Evolutionary conservation across 208 protist genomes (phyloP), one percentile per base, ranked within the genome.

Genomic region (Wallacemonas collosoma): DNA sequence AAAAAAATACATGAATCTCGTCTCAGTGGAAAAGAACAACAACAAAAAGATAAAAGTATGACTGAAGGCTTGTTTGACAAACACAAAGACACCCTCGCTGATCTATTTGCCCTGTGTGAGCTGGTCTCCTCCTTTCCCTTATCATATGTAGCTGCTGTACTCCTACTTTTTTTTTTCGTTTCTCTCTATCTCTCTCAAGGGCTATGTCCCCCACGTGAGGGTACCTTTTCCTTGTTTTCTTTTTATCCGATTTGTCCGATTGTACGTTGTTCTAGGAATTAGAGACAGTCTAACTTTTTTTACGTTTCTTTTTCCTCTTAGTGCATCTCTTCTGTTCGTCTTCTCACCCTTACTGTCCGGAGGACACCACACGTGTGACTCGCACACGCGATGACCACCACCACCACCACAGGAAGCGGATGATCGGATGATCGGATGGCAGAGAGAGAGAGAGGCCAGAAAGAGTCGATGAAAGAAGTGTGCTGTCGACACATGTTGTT

Each of bases 131-230:
- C 57, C 57, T 54, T 50, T 57, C 9, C 36, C n/a, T 15, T 14
- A 14, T 63, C 7, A 44, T 50, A 35, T 65, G 5, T 51, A 12
- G 60, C 43, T 65, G 40, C 40, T 68, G 9, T 57, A 48, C 58
- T 61, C 40, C 43, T 74, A 44, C 47, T 8, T 57, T 74, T 40
- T 48, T 68, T 45, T 70, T 64, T n/a, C 44, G 53, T 63, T 14
- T 51, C 61, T n/a, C 35, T 17, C 53, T 57, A 38, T 57, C 53
- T 36, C 53, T 57, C 26, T 57, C 26, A n/a, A 35, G 15, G 11
- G 6, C 14, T 57, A 26, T 26, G 26, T 26, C 26, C 26, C 26
- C 0, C 26, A 26, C 26, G 26, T 26, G 26, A 26, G 26, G 26
- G 26, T 26, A 26, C 26, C 15, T 17, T 63, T 63, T 45, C 8